Conservation (phyloP, 768 basidiomycete genomes). For the Neoboletus subvelutipes region DNA sequence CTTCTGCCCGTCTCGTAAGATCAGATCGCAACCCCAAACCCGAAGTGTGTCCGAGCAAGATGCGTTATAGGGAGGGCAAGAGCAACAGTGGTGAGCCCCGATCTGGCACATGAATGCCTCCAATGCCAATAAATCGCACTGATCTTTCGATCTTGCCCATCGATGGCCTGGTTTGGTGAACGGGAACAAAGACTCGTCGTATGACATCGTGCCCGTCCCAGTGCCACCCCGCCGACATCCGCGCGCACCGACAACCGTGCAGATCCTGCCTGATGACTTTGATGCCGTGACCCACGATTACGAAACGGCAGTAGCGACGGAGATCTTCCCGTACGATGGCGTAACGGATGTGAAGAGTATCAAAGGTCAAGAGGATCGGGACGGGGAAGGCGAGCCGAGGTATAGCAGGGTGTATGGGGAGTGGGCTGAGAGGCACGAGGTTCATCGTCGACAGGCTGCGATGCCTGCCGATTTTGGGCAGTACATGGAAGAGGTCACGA, state of each 20-base stretch:
- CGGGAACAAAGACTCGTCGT: constrained; percentile 30
- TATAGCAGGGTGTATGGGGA: constrained; percentile 34
- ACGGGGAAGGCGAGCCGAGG: constrained; percentile 9
- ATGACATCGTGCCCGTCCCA: constrained; percentile 29
- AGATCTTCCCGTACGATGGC: constrained; percentile 23
- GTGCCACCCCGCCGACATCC: constrained; percentile 22
- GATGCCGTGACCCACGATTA: constrained; percentile 31
- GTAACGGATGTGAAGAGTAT: constrained; percentile 23
- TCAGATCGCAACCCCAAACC: neutral
- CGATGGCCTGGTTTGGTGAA: constrained; percentile 7
- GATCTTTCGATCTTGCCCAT: constrained; percentile 16
- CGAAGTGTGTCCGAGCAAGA: constrained; percentile 1
- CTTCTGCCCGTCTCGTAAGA: neutral
- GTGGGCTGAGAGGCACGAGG: constrained; percentile 31
- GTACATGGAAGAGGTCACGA: constrained; percentile 33
- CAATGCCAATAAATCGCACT: neutral
- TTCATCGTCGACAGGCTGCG: constrained; percentile 25
- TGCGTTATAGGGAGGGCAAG: constrained; percentile 25
- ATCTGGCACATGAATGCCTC: neutral
- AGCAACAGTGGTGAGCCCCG: constrained; percentile 31
- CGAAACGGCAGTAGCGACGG: constrained; percentile 27
- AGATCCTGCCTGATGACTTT: constrained; percentile 32
- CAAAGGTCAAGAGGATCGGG: constrained; percentile 7
- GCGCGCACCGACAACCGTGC: constrained; percentile 33
- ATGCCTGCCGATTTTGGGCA: constrained; percentile 27